phyloP scores from a whole-genome alignment of 352 stramenopile genomes.

The Globisporangium perplexum region DNA sequence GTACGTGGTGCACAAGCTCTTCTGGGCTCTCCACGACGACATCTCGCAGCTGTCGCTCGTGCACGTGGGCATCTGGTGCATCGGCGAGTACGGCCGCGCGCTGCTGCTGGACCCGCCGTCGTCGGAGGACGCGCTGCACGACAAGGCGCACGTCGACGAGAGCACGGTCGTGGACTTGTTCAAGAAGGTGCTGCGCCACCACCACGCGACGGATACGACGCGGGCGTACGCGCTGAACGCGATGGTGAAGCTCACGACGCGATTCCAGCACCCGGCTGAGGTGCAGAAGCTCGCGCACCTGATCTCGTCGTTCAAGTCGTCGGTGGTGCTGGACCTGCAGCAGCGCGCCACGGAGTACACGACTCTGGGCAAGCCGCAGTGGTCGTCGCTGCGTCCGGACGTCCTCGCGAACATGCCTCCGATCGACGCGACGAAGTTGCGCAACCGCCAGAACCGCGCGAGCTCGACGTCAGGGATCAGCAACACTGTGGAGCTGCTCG shows the following conservation, averaged over 20 bases:
- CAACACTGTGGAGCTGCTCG: constrained; percentile 40
- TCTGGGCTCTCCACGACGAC: constrained; percentile 94
- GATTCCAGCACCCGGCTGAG: constrained; percentile 75
- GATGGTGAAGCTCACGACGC: constrained; percentile 94
- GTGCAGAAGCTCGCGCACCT: constrained; percentile 78
- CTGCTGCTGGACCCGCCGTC: constrained; percentile 68
- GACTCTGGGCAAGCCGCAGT: constrained; percentile 79
- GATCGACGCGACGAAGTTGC: constrained; percentile 87
- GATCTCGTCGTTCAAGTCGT: constrained; percentile 88
- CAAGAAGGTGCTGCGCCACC: constrained; percentile 73
- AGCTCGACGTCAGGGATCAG: constrained; percentile 22
- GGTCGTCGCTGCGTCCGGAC: constrained; percentile 70
- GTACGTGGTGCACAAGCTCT: constrained; percentile 97
- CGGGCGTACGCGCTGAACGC: constrained; percentile 83
- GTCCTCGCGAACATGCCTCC: constrained; percentile 93
- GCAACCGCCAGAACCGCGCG: constrained; percentile 52
- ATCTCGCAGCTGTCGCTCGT: constrained; percentile 93
- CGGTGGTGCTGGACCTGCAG: constrained; percentile 95
- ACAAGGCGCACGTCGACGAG: constrained; percentile 68
- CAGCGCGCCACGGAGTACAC: constrained; percentile 95
- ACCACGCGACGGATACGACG: constrained; percentile 77
- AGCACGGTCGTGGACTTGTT: constrained; percentile 66
- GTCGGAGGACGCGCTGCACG: constrained; percentile 54
- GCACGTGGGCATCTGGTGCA: constrained; percentile 97
- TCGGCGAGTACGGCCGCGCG: constrained; percentile 96